Evolutionary conservation across 352 stramenopile species (phyloP).

Genomic region (Phytophthora hibernalis): DNA sequence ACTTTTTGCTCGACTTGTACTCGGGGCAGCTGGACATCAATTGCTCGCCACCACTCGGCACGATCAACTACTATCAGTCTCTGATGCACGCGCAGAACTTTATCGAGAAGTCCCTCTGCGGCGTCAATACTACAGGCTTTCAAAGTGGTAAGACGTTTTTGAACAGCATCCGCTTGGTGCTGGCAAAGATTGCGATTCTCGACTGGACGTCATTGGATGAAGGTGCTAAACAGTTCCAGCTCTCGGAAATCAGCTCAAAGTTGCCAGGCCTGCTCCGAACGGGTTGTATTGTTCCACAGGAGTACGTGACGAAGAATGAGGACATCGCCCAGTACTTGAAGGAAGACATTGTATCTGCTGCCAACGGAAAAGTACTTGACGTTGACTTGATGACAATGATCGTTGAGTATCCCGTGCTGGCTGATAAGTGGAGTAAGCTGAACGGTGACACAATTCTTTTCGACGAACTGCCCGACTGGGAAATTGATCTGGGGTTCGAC

Average conservation of each 20-base stretch:
- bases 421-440: conserved; percentile 44
- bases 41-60: conserved; percentile 77
- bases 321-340: conserved; percentile 33
- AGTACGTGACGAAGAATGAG: conserved; percentile 25
- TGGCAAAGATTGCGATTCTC: conserved; percentile 82
- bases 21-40: conserved; percentile 68
- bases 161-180: conserved; percentile 73
- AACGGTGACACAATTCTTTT: conserved; percentile 21
- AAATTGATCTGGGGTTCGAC: conserved; percentile 59
- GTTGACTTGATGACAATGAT: conserved; percentile 41
- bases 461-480: conserved; percentile 42
- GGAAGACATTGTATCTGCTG: conserved; percentile 32
- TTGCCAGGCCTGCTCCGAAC: conserved; percentile 56
- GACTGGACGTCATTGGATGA: conserved; percentile 85
- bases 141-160: conserved; percentile 60
- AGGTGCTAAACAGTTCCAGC: conserved; percentile 56
- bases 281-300: conserved; percentile 42
- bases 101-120: conserved; percentile 31
- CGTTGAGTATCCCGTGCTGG: conserved; percentile 38
- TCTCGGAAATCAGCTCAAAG: conserved; percentile 58
- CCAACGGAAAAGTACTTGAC: conserved; percentile 36
- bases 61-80: conserved; percentile 61
- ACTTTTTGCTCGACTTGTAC: conserved; percentile 76
- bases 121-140: conserved; percentile 40
- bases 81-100: conserved; percentile 51